Conservation (phyloP, 805 yeast genomes). For the Candida golubevii region DNA sequence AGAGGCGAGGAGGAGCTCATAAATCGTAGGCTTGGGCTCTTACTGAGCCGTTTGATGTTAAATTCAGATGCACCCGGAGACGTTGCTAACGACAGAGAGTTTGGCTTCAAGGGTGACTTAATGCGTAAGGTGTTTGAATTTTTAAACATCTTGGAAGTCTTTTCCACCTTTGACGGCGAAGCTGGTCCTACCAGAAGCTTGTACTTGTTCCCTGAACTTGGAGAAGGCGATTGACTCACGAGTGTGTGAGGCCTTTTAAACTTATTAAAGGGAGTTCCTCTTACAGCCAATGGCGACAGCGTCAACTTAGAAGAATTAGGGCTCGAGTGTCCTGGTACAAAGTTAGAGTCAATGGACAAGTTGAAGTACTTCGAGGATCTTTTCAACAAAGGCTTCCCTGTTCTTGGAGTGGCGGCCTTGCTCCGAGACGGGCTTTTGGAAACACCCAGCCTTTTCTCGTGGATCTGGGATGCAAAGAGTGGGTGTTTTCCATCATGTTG, state of each 20-base stretch:
- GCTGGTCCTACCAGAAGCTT: constrained; percentile 10
- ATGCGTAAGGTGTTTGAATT: constrained; percentile 31
- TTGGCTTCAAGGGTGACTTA: constrained; percentile 24
- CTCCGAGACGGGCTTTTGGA: neutral
- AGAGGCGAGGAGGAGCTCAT: constrained; percentile 17
- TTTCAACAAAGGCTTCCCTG: constrained; percentile 25
- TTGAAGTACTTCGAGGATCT: constrained; percentile 41
- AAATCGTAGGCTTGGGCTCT: constrained; percentile 15
- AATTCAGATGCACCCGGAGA: constrained; percentile 13
- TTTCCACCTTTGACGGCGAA: constrained; percentile 11
- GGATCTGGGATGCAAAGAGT: neutral
- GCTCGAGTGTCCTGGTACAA: constrained; percentile 17
- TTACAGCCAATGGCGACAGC: constrained; percentile 14
- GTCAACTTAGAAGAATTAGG: constrained; percentile 12
- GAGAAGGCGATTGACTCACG: constrained; percentile 43
- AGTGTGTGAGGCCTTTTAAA: constrained; percentile 43
- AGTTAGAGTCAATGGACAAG: constrained; percentile 33
- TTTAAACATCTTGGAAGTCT: constrained; percentile 30
- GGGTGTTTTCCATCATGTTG: neutral
- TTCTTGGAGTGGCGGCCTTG: neutral
- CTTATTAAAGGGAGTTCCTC: constrained; percentile 20
- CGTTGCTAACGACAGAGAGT: constrained; percentile 10
- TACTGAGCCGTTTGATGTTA: constrained; percentile 10
- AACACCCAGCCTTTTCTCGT: neutral
- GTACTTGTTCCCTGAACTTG: constrained; percentile 19